Base-by-base conservation (phyloP, 2,329 filamentous ascomycete species). In the Sphaceloma murrayae region DNA sequence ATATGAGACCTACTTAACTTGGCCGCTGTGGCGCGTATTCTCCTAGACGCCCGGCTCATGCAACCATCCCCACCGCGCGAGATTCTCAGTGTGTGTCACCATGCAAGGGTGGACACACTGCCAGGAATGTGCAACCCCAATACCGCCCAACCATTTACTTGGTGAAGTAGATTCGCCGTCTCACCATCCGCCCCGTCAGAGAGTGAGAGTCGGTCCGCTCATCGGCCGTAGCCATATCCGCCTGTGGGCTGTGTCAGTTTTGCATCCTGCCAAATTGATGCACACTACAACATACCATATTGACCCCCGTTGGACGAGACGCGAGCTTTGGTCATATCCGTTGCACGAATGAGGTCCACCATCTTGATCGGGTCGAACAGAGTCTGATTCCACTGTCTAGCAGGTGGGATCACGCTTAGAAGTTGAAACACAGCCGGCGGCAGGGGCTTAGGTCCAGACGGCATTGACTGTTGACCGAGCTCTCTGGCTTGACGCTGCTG, bases 351-450 rank as follows among this genome's bases (percentile, higher is more conserved):
- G 30, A 95, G 68, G 22, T 77, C 74, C 5, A 91, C 80, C 65
- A 95, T 70, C 47, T 74, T 78, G 24, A 77, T 68, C 0, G 86
- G 67, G 50, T 75, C 82, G 54, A 94, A 81, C 8, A 78, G 74
- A 29, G 77, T 44, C 22, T 74, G 14, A 77, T 75, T 43, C 79
- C 93, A 95, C 5, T 76, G 71, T 17, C 82, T 75, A 1, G 83
- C 74, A 1, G 77, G 70, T 0, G 87, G 87, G 9, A 93, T 80
- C 49, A 88, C 80, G 52, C 80, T 78, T 8, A 93, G 68, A 3
- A 67, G 54, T 52, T 64, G 62, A 22, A 59, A 65, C 48, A 68
- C 58, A n/a, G 48, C 47, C 16, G 32, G 27, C 9, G 49, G 47
- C 9, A 51, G 36, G 52, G 43, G 52, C 54, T 34, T 55, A 48